These are phyloP conservation scores for Penicillium arizonense DNA, from an alignment of 495 filamentous ascomycete genomes.

Conservation along the genomic window DNA sequence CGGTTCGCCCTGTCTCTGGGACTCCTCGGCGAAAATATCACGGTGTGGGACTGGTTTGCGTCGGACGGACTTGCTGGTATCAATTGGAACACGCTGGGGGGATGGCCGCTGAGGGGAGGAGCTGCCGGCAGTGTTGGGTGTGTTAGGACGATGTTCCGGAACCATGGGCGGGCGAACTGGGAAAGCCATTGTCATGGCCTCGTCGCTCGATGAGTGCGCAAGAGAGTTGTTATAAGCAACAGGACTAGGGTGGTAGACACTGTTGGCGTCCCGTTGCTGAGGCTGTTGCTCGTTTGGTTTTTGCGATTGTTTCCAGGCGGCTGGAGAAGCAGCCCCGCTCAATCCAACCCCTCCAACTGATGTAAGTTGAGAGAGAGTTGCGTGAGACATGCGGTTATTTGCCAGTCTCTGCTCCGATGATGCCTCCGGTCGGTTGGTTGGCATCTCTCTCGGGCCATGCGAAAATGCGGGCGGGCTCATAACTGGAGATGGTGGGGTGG, in stretches of 20 bases:
- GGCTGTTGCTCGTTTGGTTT: slow-evolving; percentile 9
- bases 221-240: slow-evolving; percentile 7
- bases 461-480: slow-evolving; percentile 72
- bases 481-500: slow-evolving; percentile 70
- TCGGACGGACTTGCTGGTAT: slow-evolving; percentile 46
- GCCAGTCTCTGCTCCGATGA: slow-evolving; percentile 73
- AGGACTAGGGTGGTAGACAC: not conserved
- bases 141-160: slow-evolving; percentile 19
- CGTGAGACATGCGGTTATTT: slow-evolving; percentile 76
- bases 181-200: slow-evolving; percentile 12
- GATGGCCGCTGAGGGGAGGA: slow-evolving; percentile 1
- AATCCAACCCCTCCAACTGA: slow-evolving; percentile 56
- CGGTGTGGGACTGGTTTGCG: slow-evolving; percentile 64
- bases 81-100: slow-evolving; percentile 23
- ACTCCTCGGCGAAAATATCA: slow-evolving; percentile 5
- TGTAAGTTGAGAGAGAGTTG: slow-evolving; percentile 73
- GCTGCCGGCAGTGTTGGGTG: slow-evolving; percentile 15
- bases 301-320: slow-evolving; percentile 28
- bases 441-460: slow-evolving; percentile 65
- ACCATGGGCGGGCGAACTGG: slow-evolving; percentile 13
- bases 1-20: slow-evolving; percentile 33
- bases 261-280: slow-evolving; percentile 8
- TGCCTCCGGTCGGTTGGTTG: slow-evolving; percentile 63
- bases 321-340: slow-evolving; percentile 32
- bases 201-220: slow-evolving; percentile 20